Conservation (phyloP, 192 early-diverging fungal species). For the Allomyces macrogynus region DNA sequence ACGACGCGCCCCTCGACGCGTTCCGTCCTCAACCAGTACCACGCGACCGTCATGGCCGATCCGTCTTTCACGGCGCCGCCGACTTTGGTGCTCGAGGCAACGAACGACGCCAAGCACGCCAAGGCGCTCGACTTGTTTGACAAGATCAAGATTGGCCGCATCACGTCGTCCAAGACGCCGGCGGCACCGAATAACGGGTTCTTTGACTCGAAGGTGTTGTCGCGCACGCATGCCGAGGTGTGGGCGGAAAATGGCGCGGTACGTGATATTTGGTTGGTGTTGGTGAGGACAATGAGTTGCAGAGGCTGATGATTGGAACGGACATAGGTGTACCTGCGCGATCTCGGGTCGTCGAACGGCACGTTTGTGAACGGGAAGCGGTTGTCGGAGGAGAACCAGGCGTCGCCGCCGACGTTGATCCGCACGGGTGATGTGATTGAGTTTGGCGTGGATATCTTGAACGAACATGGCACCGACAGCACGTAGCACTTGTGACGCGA, state of each 20-base stretch:
- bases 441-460: conserved; percentile 62
- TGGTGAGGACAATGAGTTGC: not conserved
- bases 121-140: conserved; percentile 35
- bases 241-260: conserved; percentile 44
- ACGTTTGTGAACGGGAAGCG: conserved; percentile 57
- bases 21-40: no score
- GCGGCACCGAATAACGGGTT: conserved; percentile 49
- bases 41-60: not conserved
- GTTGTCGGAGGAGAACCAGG: conserved; percentile 39
- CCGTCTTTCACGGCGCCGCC: not conserved
- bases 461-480: conserved; percentile 42
- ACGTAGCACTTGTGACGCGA: not conserved
- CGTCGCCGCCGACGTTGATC: conserved; percentile 35
- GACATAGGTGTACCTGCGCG: conserved; percentile 41
- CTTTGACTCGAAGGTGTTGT: conserved; percentile 68
- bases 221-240: conserved; percentile 52
- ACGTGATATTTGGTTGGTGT: conserved; percentile 1
- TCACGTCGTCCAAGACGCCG: conserved; percentile 33
- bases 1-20: no score
- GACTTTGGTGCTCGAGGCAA: not conserved
- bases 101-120: not conserved
- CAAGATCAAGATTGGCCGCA: conserved; percentile 46
- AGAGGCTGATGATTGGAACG: not conserved
- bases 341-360: conserved; percentile 59
- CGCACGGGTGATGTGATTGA: conserved; percentile 40